phyloP scores from a whole-genome alignment of 108 stramenopile species.

The Stephanodiscus triporus region DNA sequence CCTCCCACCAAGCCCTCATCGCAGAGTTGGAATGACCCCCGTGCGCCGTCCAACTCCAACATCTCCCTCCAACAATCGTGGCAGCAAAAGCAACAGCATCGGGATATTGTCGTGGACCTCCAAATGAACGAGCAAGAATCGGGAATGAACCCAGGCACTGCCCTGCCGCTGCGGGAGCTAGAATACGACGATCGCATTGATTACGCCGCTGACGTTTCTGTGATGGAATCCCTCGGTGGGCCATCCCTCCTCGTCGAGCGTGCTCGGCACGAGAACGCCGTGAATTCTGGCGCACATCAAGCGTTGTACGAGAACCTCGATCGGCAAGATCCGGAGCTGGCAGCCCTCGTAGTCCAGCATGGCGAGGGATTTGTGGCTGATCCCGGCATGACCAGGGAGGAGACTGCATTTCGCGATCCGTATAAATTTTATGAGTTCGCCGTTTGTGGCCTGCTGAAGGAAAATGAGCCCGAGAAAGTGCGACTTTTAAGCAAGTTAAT shows the following conservation, averaged over 20 bases:
- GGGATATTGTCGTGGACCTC: background rate
- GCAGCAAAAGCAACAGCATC: conserved; percentile 2
- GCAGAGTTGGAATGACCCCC: background rate
- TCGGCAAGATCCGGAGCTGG: conserved; percentile 47
- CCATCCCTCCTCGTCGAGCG: conserved; percentile 85
- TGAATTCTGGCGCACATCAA: conserved; percentile 26
- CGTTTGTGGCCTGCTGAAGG: conserved; percentile 66
- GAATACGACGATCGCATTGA: conserved; percentile 81
- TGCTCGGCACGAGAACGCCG: conserved; percentile 51
- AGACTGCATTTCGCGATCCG: conserved; percentile 77
- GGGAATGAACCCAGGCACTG: conserved; percentile 20
- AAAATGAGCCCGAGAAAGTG: conserved; percentile 89
- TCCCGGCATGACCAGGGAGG: conserved; percentile 69
- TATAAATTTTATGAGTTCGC: conserved; percentile 79
- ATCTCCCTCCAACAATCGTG: too few species aligned
- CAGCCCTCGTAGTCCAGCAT: conserved; percentile 62
- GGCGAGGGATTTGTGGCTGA: conserved; percentile 70
- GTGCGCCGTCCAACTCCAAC: background rate
- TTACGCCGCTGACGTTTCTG: conserved; percentile 83
- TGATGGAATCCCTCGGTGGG: conserved; percentile 89
- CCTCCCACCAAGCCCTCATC: conserved; percentile 7
- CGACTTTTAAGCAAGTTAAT: conserved; percentile 82
- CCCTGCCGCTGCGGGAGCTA: conserved; percentile 69
- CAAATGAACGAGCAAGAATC: conserved; percentile 66
- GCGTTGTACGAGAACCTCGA: conserved; percentile 40